Conservation (phyloP, 2,329 filamentous ascomycete species). For the Microsporum ferrugineum region DNA sequence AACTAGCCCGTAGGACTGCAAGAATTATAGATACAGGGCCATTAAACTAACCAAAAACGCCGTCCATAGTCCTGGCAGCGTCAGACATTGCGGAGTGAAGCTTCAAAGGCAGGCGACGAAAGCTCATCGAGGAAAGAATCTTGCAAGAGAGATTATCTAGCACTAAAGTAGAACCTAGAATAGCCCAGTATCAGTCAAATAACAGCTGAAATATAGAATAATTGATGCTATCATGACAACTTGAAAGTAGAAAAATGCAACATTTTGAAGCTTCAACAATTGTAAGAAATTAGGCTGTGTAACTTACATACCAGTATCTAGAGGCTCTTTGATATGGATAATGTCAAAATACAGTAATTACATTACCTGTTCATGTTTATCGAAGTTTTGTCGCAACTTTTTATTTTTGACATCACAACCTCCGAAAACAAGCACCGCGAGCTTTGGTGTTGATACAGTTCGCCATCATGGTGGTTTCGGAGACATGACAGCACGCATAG, state of each 20-base stretch:
- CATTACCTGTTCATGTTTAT: not conserved
- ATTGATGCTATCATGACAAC: not conserved
- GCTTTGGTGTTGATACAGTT: not conserved
- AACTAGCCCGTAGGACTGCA: not conserved
- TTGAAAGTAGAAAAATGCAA: not conserved
- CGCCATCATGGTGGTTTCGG: conserved; percentile 26
- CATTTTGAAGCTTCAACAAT: not conserved
- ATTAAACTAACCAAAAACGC: conserved; percentile 46
- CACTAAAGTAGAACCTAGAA: not conserved
- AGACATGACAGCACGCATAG: conserved; percentile 36
- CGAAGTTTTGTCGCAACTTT: not conserved
- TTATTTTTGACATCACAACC: not conserved
- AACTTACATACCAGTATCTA: not conserved
- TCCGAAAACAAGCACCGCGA: not conserved
- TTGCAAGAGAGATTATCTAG: not conserved
- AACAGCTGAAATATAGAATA: not conserved
- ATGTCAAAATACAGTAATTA: not conserved
- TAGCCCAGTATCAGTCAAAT: not conserved
- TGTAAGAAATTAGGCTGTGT: not conserved
- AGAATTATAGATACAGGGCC: not conserved
- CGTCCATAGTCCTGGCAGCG: conserved; percentile 38
- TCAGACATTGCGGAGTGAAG: not conserved
- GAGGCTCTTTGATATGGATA: not conserved
- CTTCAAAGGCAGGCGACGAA: not conserved
- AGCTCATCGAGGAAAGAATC: not conserved